These are phyloP conservation scores for Ophiostoma novo-ulmi DNA, from an alignment of 2,329 filamentous ascomycete species.

Conservation along the genomic window DNA sequence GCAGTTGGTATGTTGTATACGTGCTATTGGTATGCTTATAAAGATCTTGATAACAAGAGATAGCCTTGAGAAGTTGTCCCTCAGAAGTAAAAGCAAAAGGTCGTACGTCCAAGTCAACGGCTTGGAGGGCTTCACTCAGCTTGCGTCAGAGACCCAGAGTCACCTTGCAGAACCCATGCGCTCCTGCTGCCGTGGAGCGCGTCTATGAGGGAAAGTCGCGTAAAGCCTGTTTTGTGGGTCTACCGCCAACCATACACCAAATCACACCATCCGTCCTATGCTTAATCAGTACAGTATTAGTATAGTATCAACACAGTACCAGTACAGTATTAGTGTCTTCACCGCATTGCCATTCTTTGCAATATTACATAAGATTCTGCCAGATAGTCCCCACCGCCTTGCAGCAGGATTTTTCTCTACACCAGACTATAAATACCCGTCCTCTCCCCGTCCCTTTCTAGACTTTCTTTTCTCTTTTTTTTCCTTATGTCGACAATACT, in stretches of 20 bases:
- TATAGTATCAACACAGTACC: no score
- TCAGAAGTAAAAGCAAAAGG: neutral
- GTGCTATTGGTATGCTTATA: neutral
- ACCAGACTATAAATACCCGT: conserved; percentile 41
- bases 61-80: neutral
- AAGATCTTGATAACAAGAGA: neutral
- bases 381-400: neutral
- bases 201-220: neutral
- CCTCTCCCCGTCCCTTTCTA: conserved; percentile 33
- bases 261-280: neutral
- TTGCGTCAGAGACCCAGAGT: neutral
- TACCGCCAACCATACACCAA: neutral
- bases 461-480: conserved; percentile 41
- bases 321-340: neutral
- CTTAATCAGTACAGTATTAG: no score
- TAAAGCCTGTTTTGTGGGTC: neutral
- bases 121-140: neutral
- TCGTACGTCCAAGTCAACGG: neutral
- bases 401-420: neutral
- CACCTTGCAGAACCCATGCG: neutral
- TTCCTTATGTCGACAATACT: conserved; percentile 60
- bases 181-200: neutral
- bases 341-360: conserved; percentile 6
- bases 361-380: conserved; percentile 15
- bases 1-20: neutral